Evolutionary conservation across 108 stramenopile species (phyloP).

Genomic region (Seminavis robusta): DNA sequence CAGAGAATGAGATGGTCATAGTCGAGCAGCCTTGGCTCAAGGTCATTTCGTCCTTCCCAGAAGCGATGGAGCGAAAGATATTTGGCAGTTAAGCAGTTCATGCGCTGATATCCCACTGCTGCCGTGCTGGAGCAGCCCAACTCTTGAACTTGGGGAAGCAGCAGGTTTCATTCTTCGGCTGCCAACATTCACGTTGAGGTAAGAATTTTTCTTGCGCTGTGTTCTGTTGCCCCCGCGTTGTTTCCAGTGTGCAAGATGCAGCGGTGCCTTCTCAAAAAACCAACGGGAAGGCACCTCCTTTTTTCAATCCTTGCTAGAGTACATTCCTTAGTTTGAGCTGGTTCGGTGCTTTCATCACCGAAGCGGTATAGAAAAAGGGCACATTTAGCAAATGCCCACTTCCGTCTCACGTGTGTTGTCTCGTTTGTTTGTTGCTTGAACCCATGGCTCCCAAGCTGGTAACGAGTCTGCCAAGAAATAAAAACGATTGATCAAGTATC

Average conservation of each 20-base stretch:
- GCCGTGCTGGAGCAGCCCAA: neutral
- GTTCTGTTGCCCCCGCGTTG: neutral
- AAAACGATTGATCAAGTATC: too few species aligned
- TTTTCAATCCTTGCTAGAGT: conserved; percentile 32
- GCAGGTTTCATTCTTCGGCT: neutral
- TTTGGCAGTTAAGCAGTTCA: conserved; percentile 56
- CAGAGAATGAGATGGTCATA: conserved; percentile 72
- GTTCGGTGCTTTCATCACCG: conserved; percentile 11
- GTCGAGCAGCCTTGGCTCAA: conserved; percentile 85
- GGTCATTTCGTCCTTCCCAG: conserved; percentile 72
- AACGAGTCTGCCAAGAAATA: too few species aligned
- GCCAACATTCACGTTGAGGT: neutral
- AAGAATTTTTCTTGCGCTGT: neutral
- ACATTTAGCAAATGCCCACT: too few species aligned
- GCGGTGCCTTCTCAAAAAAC: conserved; percentile 35
- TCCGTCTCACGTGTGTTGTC: too few species aligned
- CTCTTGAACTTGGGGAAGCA: neutral
- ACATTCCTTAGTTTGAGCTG: conserved; percentile 42
- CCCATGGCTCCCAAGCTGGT: too few species aligned
- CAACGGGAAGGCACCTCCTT: conserved; percentile 30
- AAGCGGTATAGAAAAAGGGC: conserved; percentile 39
- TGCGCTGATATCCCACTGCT: neutral
- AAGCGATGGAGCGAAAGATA: conserved; percentile 64
- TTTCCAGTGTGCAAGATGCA: conserved; percentile 23
- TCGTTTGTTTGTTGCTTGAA: too few species aligned